Evolutionary conservation across 2,329 filamentous ascomycete genomes (phyloP).

Genomic region (Colletotrichum sp.): DNA sequence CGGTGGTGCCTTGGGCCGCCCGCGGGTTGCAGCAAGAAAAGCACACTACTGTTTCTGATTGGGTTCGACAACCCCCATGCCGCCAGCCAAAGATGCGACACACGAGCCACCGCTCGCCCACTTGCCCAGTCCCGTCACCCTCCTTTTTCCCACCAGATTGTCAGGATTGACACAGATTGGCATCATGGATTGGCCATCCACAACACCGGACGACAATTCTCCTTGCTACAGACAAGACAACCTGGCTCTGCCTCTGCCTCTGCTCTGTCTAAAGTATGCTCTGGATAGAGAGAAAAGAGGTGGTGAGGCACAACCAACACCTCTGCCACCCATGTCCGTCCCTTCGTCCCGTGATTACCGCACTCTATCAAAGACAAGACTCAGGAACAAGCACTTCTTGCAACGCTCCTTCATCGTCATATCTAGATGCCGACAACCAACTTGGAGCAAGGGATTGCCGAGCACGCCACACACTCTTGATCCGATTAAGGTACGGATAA

Average conservation of each 20-base stretch:
- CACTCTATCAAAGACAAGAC: constrained; percentile 15
- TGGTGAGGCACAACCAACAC: background rate
- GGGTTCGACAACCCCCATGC: constrained; percentile 1
- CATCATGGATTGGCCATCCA: constrained; percentile 8
- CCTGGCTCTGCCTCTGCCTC: background rate
- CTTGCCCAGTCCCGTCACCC: background rate
- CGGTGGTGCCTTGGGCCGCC: background rate
- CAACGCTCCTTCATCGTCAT: background rate
- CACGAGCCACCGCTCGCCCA: constrained; percentile 13
- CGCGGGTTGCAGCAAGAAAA: constrained; percentile 8
- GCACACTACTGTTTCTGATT: constrained; percentile 24
- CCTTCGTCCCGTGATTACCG: background rate
- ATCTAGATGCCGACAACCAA: background rate
- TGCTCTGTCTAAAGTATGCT: background rate
- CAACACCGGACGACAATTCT: constrained; percentile 19
- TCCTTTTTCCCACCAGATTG: constrained; percentile 8
- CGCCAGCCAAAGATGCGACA: background rate
- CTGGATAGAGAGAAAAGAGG: background rate
- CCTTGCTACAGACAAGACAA: constrained; percentile 8
- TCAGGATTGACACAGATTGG: constrained; percentile 15
- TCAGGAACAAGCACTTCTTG: background rate
- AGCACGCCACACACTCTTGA: background rate
- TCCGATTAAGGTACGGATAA: background rate
- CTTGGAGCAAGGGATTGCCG: background rate
- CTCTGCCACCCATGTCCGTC: background rate